Evolutionary conservation across 169 alveolate genomes (phyloP), one percentile per base, ranked within the genome.

Genomic region (Plasmodium billcollinsi): DNA sequence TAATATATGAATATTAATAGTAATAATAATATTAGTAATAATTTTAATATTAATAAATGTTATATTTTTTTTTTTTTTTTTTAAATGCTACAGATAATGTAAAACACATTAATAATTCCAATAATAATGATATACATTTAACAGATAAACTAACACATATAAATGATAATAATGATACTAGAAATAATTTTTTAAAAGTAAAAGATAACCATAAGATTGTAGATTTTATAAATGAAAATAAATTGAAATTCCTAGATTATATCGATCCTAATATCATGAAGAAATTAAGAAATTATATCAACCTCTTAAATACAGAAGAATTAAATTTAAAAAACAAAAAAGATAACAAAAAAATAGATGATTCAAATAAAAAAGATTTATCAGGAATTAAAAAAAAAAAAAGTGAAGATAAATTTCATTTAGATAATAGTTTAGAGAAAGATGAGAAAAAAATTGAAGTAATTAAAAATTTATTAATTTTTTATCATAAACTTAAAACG

Each of bases 271-370:
- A 65, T 56, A 65, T 67, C 47, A 58, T 78, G 89, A 78, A 78
- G 49, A 78, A 70, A 26, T 26, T 78, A 39, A 78, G 54, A 59
- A 66, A 45, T 45, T 78, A 33, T 59, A 78, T 78, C 39, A 58
- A 59, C 8, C 80, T 59, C n/a, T 58, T 78, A 73, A 78, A 66
- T 58, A 50, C 45, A 58, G 89, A 78, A 59, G 89, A 78, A 45
- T 33, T 61, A 58, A 49, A 45, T n/a, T 58, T 78, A 24, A 33
- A 58, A 33, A 66, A 24, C 18, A 66, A 61, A 61, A 78, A 78
- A 59, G 75, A 50, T 56, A 47, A 11, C n/a, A 65, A 50, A 45
- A 66, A 49, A 26, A 43, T 47, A 14, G 49, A 78, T 20, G 67
- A 24, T 8, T 29, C 24, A 14, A 20, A 11, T n/a, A 56, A 24